phyloP scores from a whole-genome alignment of 495 filamentous ascomycete species.

The Aspergillus sparsus region DNA sequence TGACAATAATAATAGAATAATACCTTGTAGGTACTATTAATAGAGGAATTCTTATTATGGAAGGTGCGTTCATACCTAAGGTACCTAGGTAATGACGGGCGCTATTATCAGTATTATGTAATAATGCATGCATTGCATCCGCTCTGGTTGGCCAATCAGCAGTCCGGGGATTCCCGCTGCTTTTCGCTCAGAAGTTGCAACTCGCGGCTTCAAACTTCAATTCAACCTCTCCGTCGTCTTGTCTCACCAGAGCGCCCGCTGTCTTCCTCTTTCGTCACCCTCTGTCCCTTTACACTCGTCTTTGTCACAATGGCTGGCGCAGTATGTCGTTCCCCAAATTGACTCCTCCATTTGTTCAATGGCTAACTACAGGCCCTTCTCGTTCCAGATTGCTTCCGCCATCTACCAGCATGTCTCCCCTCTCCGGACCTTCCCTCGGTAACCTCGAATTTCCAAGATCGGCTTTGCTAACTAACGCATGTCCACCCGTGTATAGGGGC shows the following conservation, averaged over 20 bases:
- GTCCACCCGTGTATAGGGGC: slow-evolving; percentile 54
- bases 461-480: slow-evolving; percentile 21
- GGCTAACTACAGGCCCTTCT: slow-evolving; percentile 38
- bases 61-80: too few relatives aligned
- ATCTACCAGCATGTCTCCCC: slow-evolving; percentile 80
- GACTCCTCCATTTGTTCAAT: slow-evolving; percentile 19
- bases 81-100: background rate
- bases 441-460: background rate
- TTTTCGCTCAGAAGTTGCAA: slow-evolving; percentile 31
- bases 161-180: slow-evolving; percentile 46
- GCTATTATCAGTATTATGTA: slow-evolving; percentile 12
- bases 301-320: slow-evolving; percentile 57
- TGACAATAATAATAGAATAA: too few relatives aligned
- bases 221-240: slow-evolving; percentile 19
- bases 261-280: slow-evolving; percentile 22
- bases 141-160: slow-evolving; percentile 43
- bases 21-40: too few relatives aligned
- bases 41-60: too few relatives aligned
- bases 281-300: slow-evolving; percentile 17
- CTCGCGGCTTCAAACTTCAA: slow-evolving; percentile 22
- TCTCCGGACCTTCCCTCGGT: slow-evolving; percentile 22
- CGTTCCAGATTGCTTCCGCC: slow-evolving; percentile 54
- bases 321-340: slow-evolving; percentile 31
- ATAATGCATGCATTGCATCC: slow-evolving; percentile 7
- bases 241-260: slow-evolving; percentile 33